phyloP scores from a whole-genome alignment of 2,329 filamentous ascomycete species.

The Leptographium procerum region DNA sequence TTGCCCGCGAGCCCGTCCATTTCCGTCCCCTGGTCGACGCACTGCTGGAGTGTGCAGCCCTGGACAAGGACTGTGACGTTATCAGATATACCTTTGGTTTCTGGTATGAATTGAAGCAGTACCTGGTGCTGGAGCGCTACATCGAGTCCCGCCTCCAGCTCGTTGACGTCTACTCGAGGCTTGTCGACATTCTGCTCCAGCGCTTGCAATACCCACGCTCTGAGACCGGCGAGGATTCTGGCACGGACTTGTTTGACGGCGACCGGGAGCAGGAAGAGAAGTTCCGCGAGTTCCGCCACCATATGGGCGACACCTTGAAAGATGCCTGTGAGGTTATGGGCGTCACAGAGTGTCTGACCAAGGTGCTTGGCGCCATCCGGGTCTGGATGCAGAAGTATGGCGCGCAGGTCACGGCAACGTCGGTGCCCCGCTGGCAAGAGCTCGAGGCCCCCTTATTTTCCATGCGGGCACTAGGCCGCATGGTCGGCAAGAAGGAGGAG shows the following conservation, averaged over 20 bases:
- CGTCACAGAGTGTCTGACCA: constrained; percentile 78
- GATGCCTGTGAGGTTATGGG: constrained; percentile 95
- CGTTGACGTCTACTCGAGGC: constrained; percentile 70
- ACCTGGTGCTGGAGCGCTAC: constrained; percentile 82
- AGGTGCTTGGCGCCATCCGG: constrained; percentile 78
- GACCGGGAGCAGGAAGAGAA: constrained; percentile 94
- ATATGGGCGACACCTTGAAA: constrained; percentile 96
- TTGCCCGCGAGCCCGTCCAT: constrained; percentile 69
- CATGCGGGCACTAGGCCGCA: constrained; percentile 89
- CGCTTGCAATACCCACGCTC: constrained; percentile 80
- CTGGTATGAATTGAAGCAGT: constrained; percentile 98
- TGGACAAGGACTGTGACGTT: constrained; percentile 80
- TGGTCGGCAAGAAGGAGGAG: constrained; percentile 83
- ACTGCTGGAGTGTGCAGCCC: constrained; percentile 80
- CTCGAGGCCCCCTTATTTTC: constrained; percentile 91
- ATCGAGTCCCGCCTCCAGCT: constrained; percentile 67
- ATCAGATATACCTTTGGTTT: constrained; percentile 92
- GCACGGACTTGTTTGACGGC: constrained; percentile 80
- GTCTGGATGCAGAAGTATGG: constrained; percentile 79
- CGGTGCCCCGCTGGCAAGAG: constrained; percentile 91
- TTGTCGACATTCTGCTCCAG: constrained; percentile 86
- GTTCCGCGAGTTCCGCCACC: constrained; percentile 90
- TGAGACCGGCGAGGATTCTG: constrained; percentile 56
- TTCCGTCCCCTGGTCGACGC: constrained; percentile 81
- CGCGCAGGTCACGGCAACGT: constrained; percentile 56